A percentile compares a stretch with the other conserved stretches of the same genome.
phyloP scores from a whole-genome alignment of 352 stramenopile genomes.

The Phytophthora podocarpi region DNA sequence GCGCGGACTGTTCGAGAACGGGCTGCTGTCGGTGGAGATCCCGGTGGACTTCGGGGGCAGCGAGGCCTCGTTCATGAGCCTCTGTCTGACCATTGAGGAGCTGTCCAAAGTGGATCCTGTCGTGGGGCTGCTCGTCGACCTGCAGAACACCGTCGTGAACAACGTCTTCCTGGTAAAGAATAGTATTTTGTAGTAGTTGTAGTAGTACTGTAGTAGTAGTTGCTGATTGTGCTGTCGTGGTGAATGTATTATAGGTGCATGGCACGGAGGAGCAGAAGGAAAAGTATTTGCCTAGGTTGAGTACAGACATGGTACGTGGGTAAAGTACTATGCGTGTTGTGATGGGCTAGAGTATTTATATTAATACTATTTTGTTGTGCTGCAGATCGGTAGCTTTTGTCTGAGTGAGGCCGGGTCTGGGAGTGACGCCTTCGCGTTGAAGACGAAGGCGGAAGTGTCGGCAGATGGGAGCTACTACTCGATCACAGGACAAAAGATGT shows the following conservation, averaged over 20 bases:
- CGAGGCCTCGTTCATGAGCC: constrained; percentile 94
- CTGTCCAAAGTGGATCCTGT: constrained; percentile 95
- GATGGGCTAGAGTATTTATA: background rate
- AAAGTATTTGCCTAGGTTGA: constrained; percentile 86
- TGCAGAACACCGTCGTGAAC: constrained; percentile 96
- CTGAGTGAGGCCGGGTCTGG: constrained; percentile 94
- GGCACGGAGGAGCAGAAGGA: constrained; percentile 84
- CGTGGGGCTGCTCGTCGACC: constrained; percentile 94
- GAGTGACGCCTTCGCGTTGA: constrained; percentile 96
- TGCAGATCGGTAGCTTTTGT: constrained; percentile 95
- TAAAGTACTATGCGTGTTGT: background rate
- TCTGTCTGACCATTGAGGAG: constrained; percentile 97
- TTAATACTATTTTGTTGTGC: background rate
- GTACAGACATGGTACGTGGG: constrained; percentile 68
- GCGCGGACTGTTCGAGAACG: constrained; percentile 92
- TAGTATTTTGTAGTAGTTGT: background rate
- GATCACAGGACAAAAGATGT: constrained; percentile 96
- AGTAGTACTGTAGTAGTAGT: background rate
- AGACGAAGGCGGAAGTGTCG: constrained; percentile 90
- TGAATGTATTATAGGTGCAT: constrained; percentile 54
- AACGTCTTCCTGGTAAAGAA: constrained; percentile 91
- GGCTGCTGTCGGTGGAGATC: constrained; percentile 97
- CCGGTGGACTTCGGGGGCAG: constrained; percentile 91
- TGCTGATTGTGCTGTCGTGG: constrained; percentile 1
- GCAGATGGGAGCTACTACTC: constrained; percentile 94